Base-by-base conservation (phyloP, 2,329 filamentous ascomycete genomes). In the Phaeosphaeriaceae sp. region DNA sequence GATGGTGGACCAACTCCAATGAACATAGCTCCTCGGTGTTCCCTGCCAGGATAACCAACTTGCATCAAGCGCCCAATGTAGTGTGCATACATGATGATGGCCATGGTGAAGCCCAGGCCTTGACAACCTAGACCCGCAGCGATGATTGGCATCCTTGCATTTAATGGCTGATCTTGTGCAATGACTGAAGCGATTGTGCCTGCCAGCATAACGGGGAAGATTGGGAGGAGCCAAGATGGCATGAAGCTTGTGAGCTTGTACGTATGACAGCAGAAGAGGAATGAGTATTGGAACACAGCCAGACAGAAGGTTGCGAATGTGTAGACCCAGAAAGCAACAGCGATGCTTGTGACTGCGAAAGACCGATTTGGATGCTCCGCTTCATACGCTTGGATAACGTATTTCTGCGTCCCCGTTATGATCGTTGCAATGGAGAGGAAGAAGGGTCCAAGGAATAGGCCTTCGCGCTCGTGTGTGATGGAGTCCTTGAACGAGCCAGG, bases 1-100 rank as follows among this genome's bases (percentile, higher is more conserved):
- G 88, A 84, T 0, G 89, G 89, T 1, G 90, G 89, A 0, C 90
- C 90, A n/a, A 91, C 89, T 58, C 88, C 89, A 80, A 92, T 91
- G 79, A 91, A 92, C 72, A 92, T 85, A 0, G 86, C 89, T 0
- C 89, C 87, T 51, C 89, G 81, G 60, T 89, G 87, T 67, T 90
- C 87, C 7, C 85, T 81, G 62, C 80, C 76, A 0, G 89, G 89
- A 17, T 91, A 82, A 1, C 89, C 86, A 1, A 83, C 81, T 63
- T 87, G 84, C 86, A 92, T 89, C n/a, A 92, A 80, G 5, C 90
- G 84, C 44, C 87, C 88, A 55, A 91, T 85, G 81, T 90, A 91
- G 71, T 89, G 86, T 0, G 89, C 82, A 69, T 91, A 91, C 88
- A 92, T 91, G 77, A 91, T 83, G 53, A 88, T 82, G 3, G 88